Conservation (phyloP, 2,329 filamentous ascomycete genomes). For the Pseudofabraea citricarpa region DNA sequence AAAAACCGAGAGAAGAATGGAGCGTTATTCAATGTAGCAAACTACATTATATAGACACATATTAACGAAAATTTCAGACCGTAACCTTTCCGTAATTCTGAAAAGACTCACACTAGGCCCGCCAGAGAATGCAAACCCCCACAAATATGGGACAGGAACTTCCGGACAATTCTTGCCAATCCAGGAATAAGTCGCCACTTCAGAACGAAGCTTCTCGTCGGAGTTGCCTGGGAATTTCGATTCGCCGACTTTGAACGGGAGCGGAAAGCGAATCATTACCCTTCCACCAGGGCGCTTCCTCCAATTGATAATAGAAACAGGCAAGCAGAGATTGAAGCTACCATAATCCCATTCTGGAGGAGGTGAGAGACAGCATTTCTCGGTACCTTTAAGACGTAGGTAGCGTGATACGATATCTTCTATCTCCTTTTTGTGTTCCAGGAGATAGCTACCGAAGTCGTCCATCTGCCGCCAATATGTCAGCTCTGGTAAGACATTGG, state of each 20-base stretch:
- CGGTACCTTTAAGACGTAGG: background rate
- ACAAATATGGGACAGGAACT: conserved; percentile 29
- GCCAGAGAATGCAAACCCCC: no score
- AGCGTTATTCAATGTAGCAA: conserved; percentile 7
- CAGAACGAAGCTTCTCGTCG: conserved; percentile 36
- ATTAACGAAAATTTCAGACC: conserved; percentile 1
- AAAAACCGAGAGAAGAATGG: conserved; percentile 14
- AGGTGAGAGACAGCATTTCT: conserved; percentile 11
- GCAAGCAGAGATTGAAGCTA: conserved; percentile 30
- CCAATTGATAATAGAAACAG: conserved; percentile 11
- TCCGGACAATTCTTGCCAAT: conserved; percentile 18
- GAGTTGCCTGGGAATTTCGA: conserved; percentile 29
- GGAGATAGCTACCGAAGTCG: no score
- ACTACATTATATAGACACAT: conserved; percentile 9
- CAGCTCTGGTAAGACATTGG: no score
- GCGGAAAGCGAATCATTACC: conserved; percentile 21
- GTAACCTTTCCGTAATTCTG: no score
- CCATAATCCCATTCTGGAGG: conserved; percentile 25
- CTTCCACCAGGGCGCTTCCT: conserved; percentile 5
- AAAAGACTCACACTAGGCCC: no score
- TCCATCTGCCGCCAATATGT: no score
- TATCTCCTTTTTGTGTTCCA: no score
- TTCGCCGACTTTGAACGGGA: conserved; percentile 33
- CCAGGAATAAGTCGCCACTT: conserved; percentile 34
- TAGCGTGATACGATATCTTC: conserved; percentile 1